These are phyloP conservation scores for Suillus plorans DNA, from an alignment of 768 basidiomycete species.

Conservation along the genomic window DNA sequence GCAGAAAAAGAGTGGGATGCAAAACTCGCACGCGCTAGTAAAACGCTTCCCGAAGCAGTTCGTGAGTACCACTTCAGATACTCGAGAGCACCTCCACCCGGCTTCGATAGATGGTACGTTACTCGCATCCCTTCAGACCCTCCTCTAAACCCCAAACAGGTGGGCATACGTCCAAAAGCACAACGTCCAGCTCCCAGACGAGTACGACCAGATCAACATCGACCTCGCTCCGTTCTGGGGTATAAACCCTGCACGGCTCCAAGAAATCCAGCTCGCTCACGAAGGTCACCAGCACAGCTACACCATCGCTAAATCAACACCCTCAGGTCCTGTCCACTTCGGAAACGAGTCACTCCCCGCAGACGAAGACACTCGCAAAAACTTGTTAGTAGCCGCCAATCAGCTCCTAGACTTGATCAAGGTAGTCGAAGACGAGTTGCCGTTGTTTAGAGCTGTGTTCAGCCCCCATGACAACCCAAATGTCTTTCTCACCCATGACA, in stretches of 20 bases:
- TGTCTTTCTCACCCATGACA: constrained; percentile 33
- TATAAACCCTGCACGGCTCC: constrained; percentile 34
- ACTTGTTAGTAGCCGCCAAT: constrained; percentile 23
- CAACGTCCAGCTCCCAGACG: constrained; percentile 51
- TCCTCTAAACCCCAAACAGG: constrained; percentile 21
- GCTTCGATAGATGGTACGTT: constrained; percentile 48
- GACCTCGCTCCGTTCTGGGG: constrained; percentile 47
- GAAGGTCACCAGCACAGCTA: constrained; percentile 34
- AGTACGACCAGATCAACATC: constrained; percentile 50
- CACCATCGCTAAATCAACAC: constrained; percentile 32
- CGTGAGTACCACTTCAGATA: constrained; percentile 40
- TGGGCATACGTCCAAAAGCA: constrained; percentile 47
- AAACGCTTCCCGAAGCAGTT: constrained; percentile 38
- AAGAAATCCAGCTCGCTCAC: constrained; percentile 25
- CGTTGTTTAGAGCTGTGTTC: constrained; percentile 46
- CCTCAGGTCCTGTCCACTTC: constrained; percentile 10
- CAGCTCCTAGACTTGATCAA: constrained; percentile 41
- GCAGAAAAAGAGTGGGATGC: constrained; percentile 41
- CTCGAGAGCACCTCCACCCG: constrained; percentile 38
- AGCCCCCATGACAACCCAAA: constrained; percentile 46
- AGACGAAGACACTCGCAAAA: background rate
- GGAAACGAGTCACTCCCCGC: constrained; percentile 18
- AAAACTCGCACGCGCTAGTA: constrained; percentile 37
- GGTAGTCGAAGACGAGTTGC: constrained; percentile 40
- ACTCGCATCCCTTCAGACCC: background rate